phyloP scores from a whole-genome alignment of 306 rosid species.

The Hippophae rhamnoides region DNA sequence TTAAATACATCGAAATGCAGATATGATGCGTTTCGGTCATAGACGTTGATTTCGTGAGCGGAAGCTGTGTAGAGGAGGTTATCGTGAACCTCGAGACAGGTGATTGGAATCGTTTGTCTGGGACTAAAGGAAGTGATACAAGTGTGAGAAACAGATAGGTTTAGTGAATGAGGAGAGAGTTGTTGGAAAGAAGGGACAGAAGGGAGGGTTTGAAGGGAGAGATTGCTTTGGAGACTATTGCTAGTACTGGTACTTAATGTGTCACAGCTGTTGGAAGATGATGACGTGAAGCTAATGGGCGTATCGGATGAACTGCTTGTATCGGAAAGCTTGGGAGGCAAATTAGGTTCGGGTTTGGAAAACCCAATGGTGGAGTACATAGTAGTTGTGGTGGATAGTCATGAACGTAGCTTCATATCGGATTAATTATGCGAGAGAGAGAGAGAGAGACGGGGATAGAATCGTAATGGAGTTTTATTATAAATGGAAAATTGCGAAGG shows the following conservation, averaged over 20 bases:
- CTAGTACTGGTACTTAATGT: conserved; percentile 10
- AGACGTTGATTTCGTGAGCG: conserved; percentile 53
- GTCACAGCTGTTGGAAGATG: conserved; percentile 15
- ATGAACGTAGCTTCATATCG: no score
- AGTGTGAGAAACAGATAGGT: conserved; percentile 34
- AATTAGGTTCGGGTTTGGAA: not conserved
- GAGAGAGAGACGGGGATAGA: no score
- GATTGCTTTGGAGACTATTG: conserved; percentile 28
- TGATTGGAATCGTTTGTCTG: conserved; percentile 27
- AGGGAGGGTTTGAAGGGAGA: conserved; percentile 68
- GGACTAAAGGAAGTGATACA: conserved; percentile 36
- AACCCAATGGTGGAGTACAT: conserved; percentile 10
- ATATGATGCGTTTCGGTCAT: conserved; percentile 30
- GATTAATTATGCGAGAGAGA: no score
- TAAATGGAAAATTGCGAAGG: no score
- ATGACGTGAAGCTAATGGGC: conserved; percentile 3
- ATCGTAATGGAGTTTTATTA: no score
- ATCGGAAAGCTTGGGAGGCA: conserved; percentile 15
- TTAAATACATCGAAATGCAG: conserved; percentile 31
- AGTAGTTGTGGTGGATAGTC: conserved; percentile 16
- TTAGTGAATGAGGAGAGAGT: conserved; percentile 29
- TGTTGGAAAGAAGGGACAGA: conserved; percentile 73
- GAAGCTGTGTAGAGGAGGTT: conserved; percentile 63
- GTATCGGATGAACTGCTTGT: conserved; percentile 24
- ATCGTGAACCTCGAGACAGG: conserved; percentile 48